Percentiles rank a stretch among this genome's conserved stretches.
phyloP scores from a whole-genome alignment of 495 filamentous ascomycete genomes.

The Glarea lozoyensis region DNA sequence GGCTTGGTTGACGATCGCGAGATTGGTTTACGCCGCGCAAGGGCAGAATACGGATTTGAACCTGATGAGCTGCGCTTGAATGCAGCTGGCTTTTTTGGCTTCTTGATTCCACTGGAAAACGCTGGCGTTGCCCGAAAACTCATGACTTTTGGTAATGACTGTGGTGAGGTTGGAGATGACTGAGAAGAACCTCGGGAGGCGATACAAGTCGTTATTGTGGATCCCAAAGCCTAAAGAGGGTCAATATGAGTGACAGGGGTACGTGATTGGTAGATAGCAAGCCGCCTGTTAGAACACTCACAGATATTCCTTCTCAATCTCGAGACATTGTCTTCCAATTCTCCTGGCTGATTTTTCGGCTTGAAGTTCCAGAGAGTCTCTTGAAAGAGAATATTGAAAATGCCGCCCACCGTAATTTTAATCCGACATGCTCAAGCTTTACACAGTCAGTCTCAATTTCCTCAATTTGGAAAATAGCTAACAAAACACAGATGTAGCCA shows the following conservation, averaged over 20 bases:
- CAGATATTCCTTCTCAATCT: background rate
- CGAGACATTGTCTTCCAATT: background rate
- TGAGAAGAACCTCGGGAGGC: background rate
- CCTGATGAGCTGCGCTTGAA: conserved; percentile 26
- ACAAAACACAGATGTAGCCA: conserved; percentile 14
- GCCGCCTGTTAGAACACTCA: background rate
- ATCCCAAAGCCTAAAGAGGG: too few species aligned
- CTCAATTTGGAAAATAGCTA: conserved; percentile 24
- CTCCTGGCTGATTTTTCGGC: background rate
- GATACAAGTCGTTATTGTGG: background rate
- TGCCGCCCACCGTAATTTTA: conserved; percentile 51
- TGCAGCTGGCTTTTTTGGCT: conserved; percentile 23
- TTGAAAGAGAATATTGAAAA: conserved; percentile 14
- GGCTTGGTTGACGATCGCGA: conserved; percentile 22
- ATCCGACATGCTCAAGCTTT: conserved; percentile 50
- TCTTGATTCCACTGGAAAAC: conserved; percentile 32
- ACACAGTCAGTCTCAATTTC: conserved; percentile 35
- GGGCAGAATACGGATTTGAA: conserved; percentile 42
- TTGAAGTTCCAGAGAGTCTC: background rate
- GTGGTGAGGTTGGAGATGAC: background rate
- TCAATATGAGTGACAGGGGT: background rate
- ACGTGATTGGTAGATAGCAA: background rate
- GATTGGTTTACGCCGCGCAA: conserved; percentile 49
- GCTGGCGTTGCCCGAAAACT: conserved; percentile 18
- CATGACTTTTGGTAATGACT: conserved; percentile 4